Evolutionary conservation across 495 filamentous ascomycete species (phyloP).

Genomic region (Penicillium lagena): DNA sequence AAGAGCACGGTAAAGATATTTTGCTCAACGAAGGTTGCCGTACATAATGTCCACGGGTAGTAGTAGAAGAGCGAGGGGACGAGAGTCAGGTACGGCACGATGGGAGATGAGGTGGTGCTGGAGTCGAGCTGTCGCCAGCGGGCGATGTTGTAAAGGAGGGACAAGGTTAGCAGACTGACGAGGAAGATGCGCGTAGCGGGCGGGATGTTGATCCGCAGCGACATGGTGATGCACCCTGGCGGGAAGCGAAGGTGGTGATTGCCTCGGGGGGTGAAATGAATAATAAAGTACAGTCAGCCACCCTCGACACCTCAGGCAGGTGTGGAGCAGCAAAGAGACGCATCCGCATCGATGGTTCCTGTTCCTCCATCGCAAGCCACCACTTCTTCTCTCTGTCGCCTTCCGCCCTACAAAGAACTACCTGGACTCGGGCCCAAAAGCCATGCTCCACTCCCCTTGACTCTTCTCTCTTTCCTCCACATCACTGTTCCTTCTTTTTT

Average conservation of each 20-base stretch:
- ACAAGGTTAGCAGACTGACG: constrained; percentile 64
- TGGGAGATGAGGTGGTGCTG: constrained; percentile 41
- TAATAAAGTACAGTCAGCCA: no score
- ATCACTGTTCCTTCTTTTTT: constrained; percentile 6
- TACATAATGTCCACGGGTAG: constrained; percentile 90
- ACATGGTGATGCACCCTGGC: constrained; percentile 47
- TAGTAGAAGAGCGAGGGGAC: constrained; percentile 75
- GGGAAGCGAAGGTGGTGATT: constrained; percentile 6
- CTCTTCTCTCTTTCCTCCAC: not conserved
- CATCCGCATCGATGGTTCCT: no score
- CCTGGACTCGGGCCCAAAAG: no score
- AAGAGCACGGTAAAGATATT: constrained; percentile 84
- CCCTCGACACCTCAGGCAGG: no score
- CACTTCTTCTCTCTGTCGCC: not conserved
- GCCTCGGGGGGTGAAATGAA: no score
- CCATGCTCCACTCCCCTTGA: not conserved
- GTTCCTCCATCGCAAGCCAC: no score
- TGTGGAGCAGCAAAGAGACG: no score
- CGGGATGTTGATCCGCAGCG: constrained; percentile 83
- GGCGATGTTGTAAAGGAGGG: constrained; percentile 68
- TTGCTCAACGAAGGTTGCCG: constrained; percentile 84
- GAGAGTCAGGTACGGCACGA: constrained; percentile 79
- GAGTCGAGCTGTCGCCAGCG: constrained; percentile 58
- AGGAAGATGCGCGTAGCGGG: constrained; percentile 83
- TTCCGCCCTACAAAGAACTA: no score